Base-by-base conservation (phyloP, 1,284 basidiomycete genomes). In the Apiotrichum gracile region DNA sequence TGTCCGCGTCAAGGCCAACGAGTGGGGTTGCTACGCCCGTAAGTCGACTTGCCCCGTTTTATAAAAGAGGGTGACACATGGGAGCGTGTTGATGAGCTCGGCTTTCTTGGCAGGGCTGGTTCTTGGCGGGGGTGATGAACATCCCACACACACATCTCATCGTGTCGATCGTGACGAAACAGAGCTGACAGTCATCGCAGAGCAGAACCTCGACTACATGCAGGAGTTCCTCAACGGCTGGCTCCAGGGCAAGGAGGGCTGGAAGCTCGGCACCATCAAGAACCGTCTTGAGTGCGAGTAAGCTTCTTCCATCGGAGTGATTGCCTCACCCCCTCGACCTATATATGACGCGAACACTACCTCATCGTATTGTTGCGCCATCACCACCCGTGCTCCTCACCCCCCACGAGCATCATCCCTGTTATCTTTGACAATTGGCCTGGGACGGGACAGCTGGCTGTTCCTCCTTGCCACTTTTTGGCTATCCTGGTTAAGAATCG, bases 221-320 rank as follows among this genome's bases (percentile, higher is more conserved):
- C 80, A 83, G 54, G 86, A 90, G 72, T 81, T 83, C 64, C 67
- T 87, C 64, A 91, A 91, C 66, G 89, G 88, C 27, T 91, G 87
- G 86, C 65, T 83, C 56, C 83, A 83, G 68, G 82, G 82, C 70
- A 75, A 81, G 53, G 75, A 86, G 65, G 80, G 83, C 1, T 82
- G 84, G 60, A 66, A 62, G 39, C 73, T 88, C 19, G 87, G 86
- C 49, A 77, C 34, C 24, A 25, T 25, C 16, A 22, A n/a, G 17
- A 46, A 46, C 34, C 44, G 44, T 29, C 13, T 17, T 16, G 14
- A 24, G 13, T 46, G 44, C 44, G 6, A 40, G 39, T 37, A 38
- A 10, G n/a, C 34, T 17, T 9, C n/a, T 21, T 22, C 37, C 13
- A 21, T 9, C 4, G 17, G n/a, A 1, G n/a, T 19, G 4, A 7